phyloP scores from a whole-genome alignment of 2,329 filamentous ascomycete genomes.

The Penicillium sp. region DNA sequence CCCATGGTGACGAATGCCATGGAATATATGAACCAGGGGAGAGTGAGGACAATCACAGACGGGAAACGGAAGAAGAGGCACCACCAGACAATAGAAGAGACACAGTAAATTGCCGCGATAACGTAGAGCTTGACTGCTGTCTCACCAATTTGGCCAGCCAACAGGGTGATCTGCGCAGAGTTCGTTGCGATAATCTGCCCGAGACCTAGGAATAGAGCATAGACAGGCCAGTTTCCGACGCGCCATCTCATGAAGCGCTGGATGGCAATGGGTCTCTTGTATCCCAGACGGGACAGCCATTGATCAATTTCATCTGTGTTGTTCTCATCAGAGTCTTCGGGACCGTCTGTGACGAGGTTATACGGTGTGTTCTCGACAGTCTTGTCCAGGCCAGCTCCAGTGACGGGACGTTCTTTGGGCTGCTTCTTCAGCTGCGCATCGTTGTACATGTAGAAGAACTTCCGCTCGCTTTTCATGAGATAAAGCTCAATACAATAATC shows the following conservation, averaged over 20 bases:
- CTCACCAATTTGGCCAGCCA: conserved; percentile 63
- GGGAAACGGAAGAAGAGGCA: conserved; percentile 58
- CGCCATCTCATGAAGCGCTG: conserved; percentile 57
- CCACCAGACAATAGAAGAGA: conserved; percentile 63
- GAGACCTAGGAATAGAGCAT: conserved; percentile 61
- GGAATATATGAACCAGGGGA: conserved; percentile 64
- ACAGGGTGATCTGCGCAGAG: conserved; percentile 66
- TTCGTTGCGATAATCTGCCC: conserved; percentile 65
- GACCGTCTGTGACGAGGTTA: conserved; percentile 25
- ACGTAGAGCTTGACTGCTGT: conserved; percentile 60
- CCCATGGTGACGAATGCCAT: conserved; percentile 63
- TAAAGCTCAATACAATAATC: conserved; percentile 65
- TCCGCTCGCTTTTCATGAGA: conserved; percentile 63
- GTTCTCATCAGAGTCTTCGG: conserved; percentile 35
- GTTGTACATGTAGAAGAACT: conserved; percentile 62
- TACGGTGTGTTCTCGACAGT: conserved; percentile 39
- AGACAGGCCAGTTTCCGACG: conserved; percentile 63
- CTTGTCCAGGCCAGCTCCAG: conserved; percentile 38
- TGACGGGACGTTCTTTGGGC: conserved; percentile 39
- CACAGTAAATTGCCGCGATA: conserved; percentile 60
- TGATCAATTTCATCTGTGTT: conserved; percentile 35
- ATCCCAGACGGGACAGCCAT: conserved; percentile 45
- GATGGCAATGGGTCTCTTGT: conserved; percentile 57
- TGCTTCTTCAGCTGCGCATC: conserved; percentile 57
- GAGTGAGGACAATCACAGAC: conserved; percentile 56